Evolutionary conservation across 768 basidiomycete genomes (phyloP).

Genomic region (Trametes maxima): DNA sequence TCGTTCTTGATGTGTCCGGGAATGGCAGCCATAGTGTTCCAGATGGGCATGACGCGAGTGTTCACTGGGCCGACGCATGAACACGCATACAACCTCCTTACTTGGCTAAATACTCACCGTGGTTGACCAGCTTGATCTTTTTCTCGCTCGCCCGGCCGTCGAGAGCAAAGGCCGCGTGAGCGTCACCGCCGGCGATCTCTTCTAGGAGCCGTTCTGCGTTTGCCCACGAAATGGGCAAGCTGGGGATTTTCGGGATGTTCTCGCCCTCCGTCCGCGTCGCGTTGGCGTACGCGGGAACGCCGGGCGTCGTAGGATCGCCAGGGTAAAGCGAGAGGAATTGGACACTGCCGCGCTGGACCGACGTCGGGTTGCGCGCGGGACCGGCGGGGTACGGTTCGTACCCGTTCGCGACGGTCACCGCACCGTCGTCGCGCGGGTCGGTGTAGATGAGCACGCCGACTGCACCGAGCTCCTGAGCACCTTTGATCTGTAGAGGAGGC

Average conservation of each 20-base stretch:
- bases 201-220: conserved; percentile 69
- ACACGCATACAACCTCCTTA: conserved; percentile 25
- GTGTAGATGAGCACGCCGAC: conserved; percentile 79
- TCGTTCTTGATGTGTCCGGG: conserved; percentile 85
- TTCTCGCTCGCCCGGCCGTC: conserved; percentile 52
- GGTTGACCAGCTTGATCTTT: conserved; percentile 58
- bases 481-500: conserved; percentile 55
- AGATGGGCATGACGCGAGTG: conserved; percentile 81
- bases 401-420: conserved; percentile 74
- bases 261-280: conserved; percentile 61
- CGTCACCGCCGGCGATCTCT: conserved; percentile 46
- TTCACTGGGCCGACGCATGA: conserved; percentile 50
- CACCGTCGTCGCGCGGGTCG: conserved; percentile 86
- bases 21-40: conserved; percentile 85
- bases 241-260: conserved; percentile 77
- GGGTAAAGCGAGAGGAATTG: conserved; percentile 62
- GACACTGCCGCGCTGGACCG: conserved; percentile 88
- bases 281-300: conserved; percentile 82
- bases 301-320: conserved; percentile 85
- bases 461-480: conserved; percentile 83
- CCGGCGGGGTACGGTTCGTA: conserved; percentile 80
- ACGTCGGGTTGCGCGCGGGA: conserved; percentile 83
- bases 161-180: conserved; percentile 44
- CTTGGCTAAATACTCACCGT: conserved; percentile 56
- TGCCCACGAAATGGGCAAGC: conserved; percentile 84